Percentiles rank a stretch among this genome's conserved stretches.
phyloP scores from a whole-genome alignment of 148 eudicot genomes.

The Silene latifolia region DNA sequence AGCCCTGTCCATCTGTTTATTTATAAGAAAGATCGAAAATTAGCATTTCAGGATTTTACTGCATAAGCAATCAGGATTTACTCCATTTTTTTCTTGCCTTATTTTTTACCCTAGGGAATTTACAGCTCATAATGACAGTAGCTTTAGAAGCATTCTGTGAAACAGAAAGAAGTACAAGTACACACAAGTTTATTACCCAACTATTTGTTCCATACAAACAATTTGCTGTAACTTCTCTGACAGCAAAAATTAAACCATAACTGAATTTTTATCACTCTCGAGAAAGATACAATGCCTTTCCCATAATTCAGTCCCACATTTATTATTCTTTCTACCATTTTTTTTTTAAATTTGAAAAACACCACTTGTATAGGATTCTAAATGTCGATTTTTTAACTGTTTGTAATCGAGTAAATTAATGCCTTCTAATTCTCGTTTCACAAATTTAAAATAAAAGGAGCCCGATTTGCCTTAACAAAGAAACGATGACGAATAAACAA shows the following conservation, averaged over 20 bases:
- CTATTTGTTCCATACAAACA: background rate
- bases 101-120: background rate
- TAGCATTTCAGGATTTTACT: too few relatives aligned
- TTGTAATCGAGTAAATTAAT: too few relatives aligned
- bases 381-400: background rate
- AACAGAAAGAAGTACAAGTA: slow-evolving; percentile 11
- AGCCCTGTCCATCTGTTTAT: slow-evolving; percentile 78
- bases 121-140: background rate
- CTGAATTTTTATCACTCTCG: slow-evolving; percentile 4
- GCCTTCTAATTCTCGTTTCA: too few relatives aligned
- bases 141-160: background rate
- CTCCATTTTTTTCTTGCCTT: background rate
- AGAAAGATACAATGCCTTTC: slow-evolving; percentile 5
- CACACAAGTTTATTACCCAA: background rate
- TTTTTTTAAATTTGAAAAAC: slow-evolving; percentile 24
- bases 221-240: slow-evolving; percentile 14
- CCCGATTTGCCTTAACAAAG: too few relatives aligned
- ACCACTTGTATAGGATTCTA: slow-evolving; percentile 6
- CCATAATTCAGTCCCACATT: slow-evolving; percentile 19
- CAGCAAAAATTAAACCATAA: background rate
- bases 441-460: too few relatives aligned
- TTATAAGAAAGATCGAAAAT: background rate
- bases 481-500: background rate
- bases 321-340: slow-evolving; percentile 9
- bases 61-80: too few relatives aligned